Evolutionary conservation across 805 yeast genomes (phyloP).

Genomic region (Suhomyces sp.): DNA sequence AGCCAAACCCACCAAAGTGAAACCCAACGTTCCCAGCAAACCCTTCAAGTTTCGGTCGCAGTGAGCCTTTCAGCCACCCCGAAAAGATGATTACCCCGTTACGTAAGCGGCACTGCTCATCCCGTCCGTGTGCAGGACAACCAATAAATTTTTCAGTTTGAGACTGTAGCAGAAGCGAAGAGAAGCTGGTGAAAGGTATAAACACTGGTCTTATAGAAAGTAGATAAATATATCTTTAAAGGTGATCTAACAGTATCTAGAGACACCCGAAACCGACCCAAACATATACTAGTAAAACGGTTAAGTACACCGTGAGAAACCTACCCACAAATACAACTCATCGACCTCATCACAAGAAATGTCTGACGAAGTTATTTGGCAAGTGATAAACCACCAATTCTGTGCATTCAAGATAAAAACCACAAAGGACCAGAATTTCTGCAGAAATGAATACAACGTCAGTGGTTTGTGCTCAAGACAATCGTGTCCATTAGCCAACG

Average conservation of each 20-base stretch:
- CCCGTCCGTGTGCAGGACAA: neutral
- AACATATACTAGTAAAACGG: neutral
- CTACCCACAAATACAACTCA: neutral
- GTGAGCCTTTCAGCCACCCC: neutral
- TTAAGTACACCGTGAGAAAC: neutral
- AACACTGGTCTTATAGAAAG: neutral
- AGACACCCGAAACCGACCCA: neutral
- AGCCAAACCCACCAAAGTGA: slow-evolving; percentile 44
- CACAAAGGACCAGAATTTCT: slow-evolving; percentile 84
- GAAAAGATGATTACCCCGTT: slow-evolving; percentile 1
- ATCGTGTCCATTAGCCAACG: slow-evolving; percentile 95
- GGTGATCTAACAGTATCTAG: neutral
- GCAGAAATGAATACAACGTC: slow-evolving; percentile 95
- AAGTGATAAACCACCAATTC: slow-evolving; percentile 90
- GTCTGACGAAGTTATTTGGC: slow-evolving; percentile 93
- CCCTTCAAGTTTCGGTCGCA: slow-evolving; percentile 41
- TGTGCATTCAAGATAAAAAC: slow-evolving; percentile 93
- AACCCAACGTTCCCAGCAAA: slow-evolving; percentile 54
- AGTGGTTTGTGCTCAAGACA: slow-evolving; percentile 90
- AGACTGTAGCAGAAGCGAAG: neutral
- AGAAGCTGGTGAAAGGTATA: neutral
- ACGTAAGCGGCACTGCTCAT: neutral
- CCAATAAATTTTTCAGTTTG: slow-evolving; percentile 3
- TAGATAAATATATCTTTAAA: neutral
- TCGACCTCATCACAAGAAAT: slow-evolving; percentile 13